Evolutionary conservation across 164 flowering plant species (phyloP), one percentile per base, ranked within the genome.

Genomic region (Kingdonia uniflora): DNA sequence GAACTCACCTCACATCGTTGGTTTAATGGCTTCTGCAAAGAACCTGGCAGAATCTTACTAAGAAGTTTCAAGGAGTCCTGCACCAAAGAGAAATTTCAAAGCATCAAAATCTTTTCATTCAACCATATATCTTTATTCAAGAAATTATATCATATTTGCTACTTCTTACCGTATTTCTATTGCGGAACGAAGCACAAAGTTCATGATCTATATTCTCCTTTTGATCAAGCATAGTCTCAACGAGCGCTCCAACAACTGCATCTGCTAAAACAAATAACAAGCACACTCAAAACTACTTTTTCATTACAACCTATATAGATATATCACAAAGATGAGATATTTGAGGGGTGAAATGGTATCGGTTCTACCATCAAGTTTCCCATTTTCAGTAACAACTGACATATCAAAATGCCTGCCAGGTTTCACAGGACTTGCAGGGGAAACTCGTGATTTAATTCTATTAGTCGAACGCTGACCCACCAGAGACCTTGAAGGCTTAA

Each of bases 121-220:
- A 19, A 10, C 20, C 24, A 44, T 21, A n/a, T 12, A 46, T 3
- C 23, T 22, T 2, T 13, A 45, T 17, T 21, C 52, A 21, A 19
- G 13, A 16, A 23, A 44, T 49, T 12, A 40, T 4, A 25, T 20
- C 14, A 41, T 6, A 22, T 6, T 52, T 29, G n/a, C n/a, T n/a
- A n/a, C n/a, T 42, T 1, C 45, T 55, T 23, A 87, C 97, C 89
- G 14, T 40, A 53, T 69, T 71, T 37, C 81, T 72, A 43, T 35
- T 61, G 15, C 29, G 74, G 38, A 70, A 53, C n/a, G 85, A 71
- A 61, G 69, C 63, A 48, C 79, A 48, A 51, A 74, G 65, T 48
- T 68, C 71, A 6, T 45, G 65, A 49, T 79, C 81, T 38, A 85
- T 54, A 55, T 91, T 87, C 65, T 91, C 96, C 75, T 91, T 87